phyloP scores from a whole-genome alignment of 768 basidiomycete genomes.

The Russula griseocarnosa region DNA sequence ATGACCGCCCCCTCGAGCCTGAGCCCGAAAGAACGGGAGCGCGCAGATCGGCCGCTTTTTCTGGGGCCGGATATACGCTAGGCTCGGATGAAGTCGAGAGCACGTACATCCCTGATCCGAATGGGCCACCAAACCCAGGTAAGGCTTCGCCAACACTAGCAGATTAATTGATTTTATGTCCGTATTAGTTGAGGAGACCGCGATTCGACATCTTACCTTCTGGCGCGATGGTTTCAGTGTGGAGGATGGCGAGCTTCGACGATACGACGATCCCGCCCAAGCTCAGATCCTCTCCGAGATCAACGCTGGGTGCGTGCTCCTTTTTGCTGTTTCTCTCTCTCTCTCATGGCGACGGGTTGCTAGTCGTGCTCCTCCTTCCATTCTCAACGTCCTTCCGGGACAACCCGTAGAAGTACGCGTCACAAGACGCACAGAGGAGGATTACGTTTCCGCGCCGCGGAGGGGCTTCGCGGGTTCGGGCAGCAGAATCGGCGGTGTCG shows the following conservation, averaged over 20 bases:
- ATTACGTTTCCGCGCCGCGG: constrained; percentile 58
- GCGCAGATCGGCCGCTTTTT: constrained; percentile 42
- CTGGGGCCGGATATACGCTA: constrained; percentile 75
- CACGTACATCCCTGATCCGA: constrained; percentile 69
- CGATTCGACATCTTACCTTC: constrained; percentile 75
- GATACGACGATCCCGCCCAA: constrained; percentile 77
- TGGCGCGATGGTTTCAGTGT: constrained; percentile 93
- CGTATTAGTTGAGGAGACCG: constrained; percentile 43
- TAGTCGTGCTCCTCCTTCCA: constrained; percentile 72
- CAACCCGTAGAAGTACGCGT: constrained; percentile 87
- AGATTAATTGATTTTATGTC: constrained; percentile 7
- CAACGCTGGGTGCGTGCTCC: constrained; percentile 62
- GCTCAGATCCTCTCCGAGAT: constrained; percentile 68
- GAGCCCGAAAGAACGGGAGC: constrained; percentile 18
- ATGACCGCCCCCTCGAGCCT: constrained; percentile 42
- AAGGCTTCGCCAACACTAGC: constrained; percentile 27
- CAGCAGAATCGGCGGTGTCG: constrained; percentile 74
- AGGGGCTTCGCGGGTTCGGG: constrained; percentile 66
- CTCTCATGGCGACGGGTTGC: not conserved
- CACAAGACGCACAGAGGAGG: constrained; percentile 61
- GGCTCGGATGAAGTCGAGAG: constrained; percentile 90
- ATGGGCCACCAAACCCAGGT: constrained; percentile 35
- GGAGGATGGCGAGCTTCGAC: constrained; percentile 81
- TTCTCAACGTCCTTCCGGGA: constrained; percentile 67
- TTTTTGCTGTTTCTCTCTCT: not conserved